Conservation (phyloP, 345 rosid genomes). For the Pelargonium nanum region DNA sequence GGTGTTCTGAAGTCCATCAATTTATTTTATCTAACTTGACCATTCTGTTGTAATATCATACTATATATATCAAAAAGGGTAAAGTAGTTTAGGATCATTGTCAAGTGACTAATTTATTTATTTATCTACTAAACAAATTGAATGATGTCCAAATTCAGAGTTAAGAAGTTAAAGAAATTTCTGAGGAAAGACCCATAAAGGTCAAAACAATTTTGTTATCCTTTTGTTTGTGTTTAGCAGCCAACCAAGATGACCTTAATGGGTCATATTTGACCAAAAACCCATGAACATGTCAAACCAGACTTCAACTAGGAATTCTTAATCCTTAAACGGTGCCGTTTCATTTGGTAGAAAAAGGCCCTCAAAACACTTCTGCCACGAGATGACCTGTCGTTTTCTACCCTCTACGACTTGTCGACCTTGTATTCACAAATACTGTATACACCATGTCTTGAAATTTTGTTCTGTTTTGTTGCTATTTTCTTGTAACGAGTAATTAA, state of each 20-base stretch:
- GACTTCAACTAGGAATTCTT: no score
- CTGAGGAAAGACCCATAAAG: neutral
- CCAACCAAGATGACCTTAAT: neutral
- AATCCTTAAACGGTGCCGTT: neutral
- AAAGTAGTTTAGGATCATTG: no score
- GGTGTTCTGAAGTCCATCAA: no score
- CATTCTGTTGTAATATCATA: no score
- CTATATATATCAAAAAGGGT: no score
- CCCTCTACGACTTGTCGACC: neutral
- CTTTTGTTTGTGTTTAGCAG: neutral
- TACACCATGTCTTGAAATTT: no score
- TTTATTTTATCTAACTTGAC: no score
- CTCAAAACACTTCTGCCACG: neutral
- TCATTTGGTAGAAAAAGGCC: neutral
- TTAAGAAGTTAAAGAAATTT: neutral
- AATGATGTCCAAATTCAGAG: neutral
- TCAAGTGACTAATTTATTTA: no score
- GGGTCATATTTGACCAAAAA: neutral
- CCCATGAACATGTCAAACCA: neutral
- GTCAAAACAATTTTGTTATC: no score
- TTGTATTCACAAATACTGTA: neutral
- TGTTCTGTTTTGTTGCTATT: no score
- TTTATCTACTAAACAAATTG: no score
- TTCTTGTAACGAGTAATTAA: no score
- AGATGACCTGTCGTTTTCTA: neutral